Conservation (phyloP, 768 basidiomycete species). For the Sporobolomyces pararoseus region DNA sequence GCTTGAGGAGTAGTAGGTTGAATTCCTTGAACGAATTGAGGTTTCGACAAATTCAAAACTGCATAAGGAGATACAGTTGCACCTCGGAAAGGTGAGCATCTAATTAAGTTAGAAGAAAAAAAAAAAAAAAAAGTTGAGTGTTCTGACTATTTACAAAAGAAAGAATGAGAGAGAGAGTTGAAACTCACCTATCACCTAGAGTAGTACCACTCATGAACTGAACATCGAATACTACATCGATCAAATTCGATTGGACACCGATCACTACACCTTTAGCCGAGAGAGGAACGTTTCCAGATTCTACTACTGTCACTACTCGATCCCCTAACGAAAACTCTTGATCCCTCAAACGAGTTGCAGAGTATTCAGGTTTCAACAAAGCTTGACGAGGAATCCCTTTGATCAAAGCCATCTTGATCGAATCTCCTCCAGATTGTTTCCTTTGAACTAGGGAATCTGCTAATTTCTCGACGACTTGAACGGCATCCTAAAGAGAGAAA, state of each 20-base stretch:
- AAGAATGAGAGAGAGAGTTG: no score
- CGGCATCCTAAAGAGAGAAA: conserved; percentile 59
- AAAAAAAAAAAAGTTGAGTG: no score
- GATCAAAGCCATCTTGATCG: conserved; percentile 86
- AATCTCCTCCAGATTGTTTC: conserved; percentile 59
- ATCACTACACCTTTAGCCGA: conserved; percentile 90
- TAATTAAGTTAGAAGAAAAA: conserved; percentile 49
- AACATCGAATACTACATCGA: conserved; percentile 96
- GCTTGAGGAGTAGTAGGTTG: not conserved
- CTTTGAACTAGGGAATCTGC: conserved; percentile 65
- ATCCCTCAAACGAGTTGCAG: conserved; percentile 80
- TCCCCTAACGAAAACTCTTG: conserved; percentile 86
- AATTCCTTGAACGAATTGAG: conserved; percentile 68
- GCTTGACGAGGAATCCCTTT: conserved; percentile 89
- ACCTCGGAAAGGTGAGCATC: conserved; percentile 89
- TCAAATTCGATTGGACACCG: conserved; percentile 74
- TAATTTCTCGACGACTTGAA: conserved; percentile 69
- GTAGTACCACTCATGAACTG: conserved; percentile 90
- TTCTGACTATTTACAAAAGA: no score
- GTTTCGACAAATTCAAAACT: conserved; percentile 80
- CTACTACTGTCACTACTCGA: conserved; percentile 91
- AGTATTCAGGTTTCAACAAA: conserved; percentile 86
- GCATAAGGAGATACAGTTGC: conserved; percentile 79
- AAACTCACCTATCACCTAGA: conserved; percentile 68
- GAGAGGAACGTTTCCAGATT: conserved; percentile 85